These are phyloP conservation scores for Cryphonectria naterciae DNA, from an alignment of 2,329 filamentous ascomycete genomes.

Conservation along the genomic window DNA sequence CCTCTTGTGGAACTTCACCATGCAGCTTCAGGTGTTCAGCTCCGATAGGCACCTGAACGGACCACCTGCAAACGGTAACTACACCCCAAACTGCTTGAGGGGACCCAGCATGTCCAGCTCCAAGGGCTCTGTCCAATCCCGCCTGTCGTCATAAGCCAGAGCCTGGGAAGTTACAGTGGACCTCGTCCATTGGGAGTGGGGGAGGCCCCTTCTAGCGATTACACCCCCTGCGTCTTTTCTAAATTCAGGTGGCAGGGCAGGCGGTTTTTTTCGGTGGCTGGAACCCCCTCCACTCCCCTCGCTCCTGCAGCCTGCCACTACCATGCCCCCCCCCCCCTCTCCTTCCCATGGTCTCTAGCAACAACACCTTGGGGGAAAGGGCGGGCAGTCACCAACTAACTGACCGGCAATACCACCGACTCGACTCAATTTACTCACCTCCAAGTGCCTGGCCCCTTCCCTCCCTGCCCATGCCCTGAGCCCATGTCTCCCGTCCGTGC, in stretches of 20 bases:
- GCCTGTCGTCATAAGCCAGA: constrained; percentile 12
- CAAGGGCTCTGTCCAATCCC: constrained; percentile 9
- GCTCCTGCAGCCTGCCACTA: neutral
- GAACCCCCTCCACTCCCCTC: neutral
- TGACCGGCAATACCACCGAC: too few species aligned
- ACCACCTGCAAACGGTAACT: neutral
- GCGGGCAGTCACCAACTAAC: too few species aligned
- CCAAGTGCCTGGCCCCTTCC: neutral
- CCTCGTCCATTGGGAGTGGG: constrained; percentile 2
- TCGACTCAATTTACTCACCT: too few species aligned
- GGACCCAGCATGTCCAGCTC: neutral
- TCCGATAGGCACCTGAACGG: neutral
- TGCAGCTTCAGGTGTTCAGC: constrained; percentile 9
- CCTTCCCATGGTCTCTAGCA: too few species aligned
- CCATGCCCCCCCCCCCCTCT: too few species aligned
- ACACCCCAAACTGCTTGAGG: neutral
- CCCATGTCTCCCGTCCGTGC: neutral
- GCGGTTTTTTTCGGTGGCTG: constrained; percentile 11
- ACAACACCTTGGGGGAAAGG: too few species aligned
- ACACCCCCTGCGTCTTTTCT: constrained; percentile 9
- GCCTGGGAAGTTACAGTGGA: neutral
- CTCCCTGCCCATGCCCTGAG: neutral
- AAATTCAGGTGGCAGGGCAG: constrained; percentile 17
- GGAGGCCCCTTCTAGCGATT: neutral
- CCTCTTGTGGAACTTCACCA: neutral